These are phyloP conservation scores for Blastobotrys niveus DNA, from an alignment of 1,139 yeast genomes.

Conservation along the genomic window DNA sequence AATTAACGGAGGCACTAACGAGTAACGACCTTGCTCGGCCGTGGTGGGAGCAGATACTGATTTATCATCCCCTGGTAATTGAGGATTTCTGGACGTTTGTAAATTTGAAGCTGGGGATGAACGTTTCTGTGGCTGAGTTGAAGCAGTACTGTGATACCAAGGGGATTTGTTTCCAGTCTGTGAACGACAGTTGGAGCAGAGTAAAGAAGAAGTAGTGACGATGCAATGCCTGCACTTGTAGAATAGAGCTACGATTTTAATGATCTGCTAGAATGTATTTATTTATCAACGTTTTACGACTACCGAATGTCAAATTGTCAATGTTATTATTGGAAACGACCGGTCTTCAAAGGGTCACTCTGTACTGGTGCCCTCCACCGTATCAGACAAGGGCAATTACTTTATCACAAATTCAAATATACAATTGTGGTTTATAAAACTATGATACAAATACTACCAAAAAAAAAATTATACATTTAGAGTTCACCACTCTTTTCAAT, in stretches of 20 bases:
- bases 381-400: too few relatives aligned
- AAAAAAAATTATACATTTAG: too few relatives aligned
- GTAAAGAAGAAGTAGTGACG: neutral
- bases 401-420: too few relatives aligned
- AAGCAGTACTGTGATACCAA: conserved; percentile 9
- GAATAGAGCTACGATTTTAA: neutral
- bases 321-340: too few relatives aligned
- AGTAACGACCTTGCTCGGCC: neutral
- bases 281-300: too few relatives aligned
- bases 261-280: neutral
- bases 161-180: conserved; percentile 9
- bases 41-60: conserved; percentile 13
- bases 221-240: neutral
- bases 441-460: neutral
- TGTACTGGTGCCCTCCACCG: too few relatives aligned
- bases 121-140: neutral
- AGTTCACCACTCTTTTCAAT: conserved; percentile 79
- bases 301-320: too few relatives aligned
- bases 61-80: conserved; percentile 9
- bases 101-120: neutral
- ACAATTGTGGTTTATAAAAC: neutral
- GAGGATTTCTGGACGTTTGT: conserved; percentile 9
- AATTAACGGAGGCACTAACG: neutral
- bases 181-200: conserved; percentile 1
- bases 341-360: too few relatives aligned